phyloP scores from a whole-genome alignment of 2,329 filamentous ascomycete genomes.

The Sclerotinia nivalis region DNA sequence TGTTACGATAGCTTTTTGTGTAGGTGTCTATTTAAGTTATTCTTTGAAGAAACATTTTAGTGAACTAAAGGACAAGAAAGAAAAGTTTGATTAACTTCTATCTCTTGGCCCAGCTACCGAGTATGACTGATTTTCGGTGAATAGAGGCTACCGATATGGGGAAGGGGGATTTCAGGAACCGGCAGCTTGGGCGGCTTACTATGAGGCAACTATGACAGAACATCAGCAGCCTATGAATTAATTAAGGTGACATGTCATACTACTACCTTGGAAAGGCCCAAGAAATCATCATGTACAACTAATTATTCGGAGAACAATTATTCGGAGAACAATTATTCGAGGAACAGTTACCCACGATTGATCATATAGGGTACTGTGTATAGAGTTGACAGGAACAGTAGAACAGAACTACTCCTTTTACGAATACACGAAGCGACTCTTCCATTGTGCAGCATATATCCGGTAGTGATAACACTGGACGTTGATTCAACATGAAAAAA shows the following conservation, averaged over 20 bases:
- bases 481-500: background rate
- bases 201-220: background rate
- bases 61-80: background rate
- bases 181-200: slow-evolving; percentile 11
- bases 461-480: background rate
- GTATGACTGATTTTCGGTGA: background rate
- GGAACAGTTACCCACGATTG: background rate
- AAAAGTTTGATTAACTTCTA: background rate
- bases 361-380: background rate
- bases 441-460: background rate
- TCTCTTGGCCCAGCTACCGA: background rate
- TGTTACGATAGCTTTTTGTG: background rate
- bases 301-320: background rate
- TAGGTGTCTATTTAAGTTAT: background rate
- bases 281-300: background rate
- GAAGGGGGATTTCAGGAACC: slow-evolving; percentile 12
- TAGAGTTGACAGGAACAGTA: background rate
- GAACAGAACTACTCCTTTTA: slow-evolving; percentile 2
- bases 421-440: background rate
- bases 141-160: background rate
- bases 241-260: background rate
- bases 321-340: background rate
- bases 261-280: background rate
- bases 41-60: background rate
- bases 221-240: slow-evolving; percentile 2